Evolutionary conservation across 768 basidiomycete genomes (phyloP).

Genomic region (Tulasnella sp.): DNA sequence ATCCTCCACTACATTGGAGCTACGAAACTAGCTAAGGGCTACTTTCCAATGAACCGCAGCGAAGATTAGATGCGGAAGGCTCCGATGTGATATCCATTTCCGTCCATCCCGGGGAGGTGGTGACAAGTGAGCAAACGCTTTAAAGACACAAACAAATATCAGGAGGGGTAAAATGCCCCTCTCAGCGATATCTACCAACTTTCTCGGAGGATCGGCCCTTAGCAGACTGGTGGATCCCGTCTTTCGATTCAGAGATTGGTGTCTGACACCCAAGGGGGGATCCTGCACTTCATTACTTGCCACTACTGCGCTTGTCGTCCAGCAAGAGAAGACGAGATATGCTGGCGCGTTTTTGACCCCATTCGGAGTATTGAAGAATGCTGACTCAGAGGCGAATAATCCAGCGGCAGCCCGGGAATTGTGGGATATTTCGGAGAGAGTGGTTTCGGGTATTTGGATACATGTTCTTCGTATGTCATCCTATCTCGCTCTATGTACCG

Average conservation of each 20-base stretch:
- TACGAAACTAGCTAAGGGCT: conserved; percentile 44
- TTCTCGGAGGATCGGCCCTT: too few species aligned
- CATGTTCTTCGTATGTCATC: too few species aligned
- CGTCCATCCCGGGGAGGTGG: conserved; percentile 34
- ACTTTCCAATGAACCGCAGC: conserved; percentile 42
- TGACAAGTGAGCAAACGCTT: conserved; percentile 24
- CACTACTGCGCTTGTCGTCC: conserved; percentile 1
- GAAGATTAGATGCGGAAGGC: conserved; percentile 30
- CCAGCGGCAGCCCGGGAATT: neutral
- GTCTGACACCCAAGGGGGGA: neutral
- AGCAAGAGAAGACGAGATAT: neutral
- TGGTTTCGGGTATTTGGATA: too few species aligned
- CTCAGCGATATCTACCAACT: too few species aligned
- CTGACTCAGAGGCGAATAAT: neutral
- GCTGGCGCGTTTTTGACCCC: conserved; percentile 6
- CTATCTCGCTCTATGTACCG: too few species aligned
- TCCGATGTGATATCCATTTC: conserved; percentile 33
- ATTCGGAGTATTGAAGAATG: neutral
- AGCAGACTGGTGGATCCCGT: too few species aligned
- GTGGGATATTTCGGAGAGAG: conserved; percentile 8
- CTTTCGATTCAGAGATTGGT: too few species aligned
- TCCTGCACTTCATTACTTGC: conserved; percentile 11
- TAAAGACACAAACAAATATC: too few species aligned
- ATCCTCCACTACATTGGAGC: conserved; percentile 29
- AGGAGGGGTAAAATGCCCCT: too few species aligned